A percentile compares a stretch with the other conserved stretches of the same genome.
Conservation (phyloP, 257 asterid species). For the Galeopsis tetrahit region DNA sequence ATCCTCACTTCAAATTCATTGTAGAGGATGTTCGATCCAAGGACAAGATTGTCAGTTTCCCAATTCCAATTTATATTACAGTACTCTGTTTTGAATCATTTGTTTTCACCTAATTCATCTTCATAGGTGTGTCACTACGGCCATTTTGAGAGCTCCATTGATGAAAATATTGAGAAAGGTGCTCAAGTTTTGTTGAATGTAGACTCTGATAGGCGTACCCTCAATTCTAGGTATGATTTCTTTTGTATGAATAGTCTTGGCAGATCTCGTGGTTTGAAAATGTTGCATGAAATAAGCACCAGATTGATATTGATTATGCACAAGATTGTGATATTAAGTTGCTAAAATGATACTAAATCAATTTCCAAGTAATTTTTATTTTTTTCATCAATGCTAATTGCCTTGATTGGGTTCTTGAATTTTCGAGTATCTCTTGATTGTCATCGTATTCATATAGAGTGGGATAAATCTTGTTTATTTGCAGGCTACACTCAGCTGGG, state of each 20-base stretch:
- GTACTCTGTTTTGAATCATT: background rate
- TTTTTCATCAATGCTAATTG: background rate
- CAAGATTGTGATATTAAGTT: background rate
- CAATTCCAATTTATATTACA: background rate
- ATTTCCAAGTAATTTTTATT: background rate
- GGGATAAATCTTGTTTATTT: conserved; percentile 17
- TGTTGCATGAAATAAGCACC: too few species aligned
- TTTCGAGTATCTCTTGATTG: background rate
- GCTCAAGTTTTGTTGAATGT: conserved; percentile 60
- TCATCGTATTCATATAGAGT: background rate
- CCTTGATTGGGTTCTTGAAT: background rate
- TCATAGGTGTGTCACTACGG: conserved; percentile 73
- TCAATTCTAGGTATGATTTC: conserved; percentile 57
- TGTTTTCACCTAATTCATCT: conserved; percentile 5
- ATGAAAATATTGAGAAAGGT: conserved; percentile 44
- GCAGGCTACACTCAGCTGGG: conserved; percentile 87
- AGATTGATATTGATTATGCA: background rate
- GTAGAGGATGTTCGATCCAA: conserved; percentile 82
- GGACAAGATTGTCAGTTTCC: conserved; percentile 61
- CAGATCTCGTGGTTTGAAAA: too few species aligned
- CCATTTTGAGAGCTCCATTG: conserved; percentile 47
- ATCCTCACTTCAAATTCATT: conserved; percentile 46
- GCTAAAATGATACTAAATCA: background rate
- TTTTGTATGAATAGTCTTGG: background rate
- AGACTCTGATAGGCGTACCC: conserved; percentile 65